A percentile compares a stretch with the other conserved stretches of the same genome.
Conservation (phyloP, 2,329 filamentous ascomycete genomes). For the Diplodia corticola region DNA sequence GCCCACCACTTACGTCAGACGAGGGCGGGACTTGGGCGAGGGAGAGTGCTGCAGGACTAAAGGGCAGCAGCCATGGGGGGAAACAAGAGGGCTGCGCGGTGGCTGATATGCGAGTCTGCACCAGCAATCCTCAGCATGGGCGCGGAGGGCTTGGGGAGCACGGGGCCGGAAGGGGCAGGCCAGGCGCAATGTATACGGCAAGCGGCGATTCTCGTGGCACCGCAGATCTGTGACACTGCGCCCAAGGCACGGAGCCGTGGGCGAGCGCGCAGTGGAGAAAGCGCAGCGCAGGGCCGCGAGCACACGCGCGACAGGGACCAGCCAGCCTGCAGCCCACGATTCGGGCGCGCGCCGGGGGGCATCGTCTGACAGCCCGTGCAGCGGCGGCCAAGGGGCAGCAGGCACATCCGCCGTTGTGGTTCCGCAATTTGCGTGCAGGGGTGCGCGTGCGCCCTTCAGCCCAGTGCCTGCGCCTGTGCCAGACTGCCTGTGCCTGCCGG, state of each 20-base stretch:
- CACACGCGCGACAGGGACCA: conserved; percentile 16
- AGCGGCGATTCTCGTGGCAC: conserved; percentile 30
- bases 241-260: conserved; percentile 18
- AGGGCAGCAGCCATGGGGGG: conserved; percentile 8
- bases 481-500: background rate
- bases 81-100: background rate
- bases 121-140: background rate
- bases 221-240: conserved; percentile 25
- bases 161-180: conserved; percentile 19
- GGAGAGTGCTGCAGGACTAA: background rate
- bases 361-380: conserved; percentile 21
- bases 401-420: conserved; percentile 19
- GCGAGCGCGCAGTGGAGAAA: conserved; percentile 12
- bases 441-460: background rate
- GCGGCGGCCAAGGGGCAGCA: conserved; percentile 3
- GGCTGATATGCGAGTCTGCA: background rate
- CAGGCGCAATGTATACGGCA: conserved; percentile 28
- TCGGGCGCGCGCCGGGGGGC: conserved; percentile 6
- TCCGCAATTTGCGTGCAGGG: conserved; percentile 19
- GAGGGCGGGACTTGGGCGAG: background rate
- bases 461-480: background rate
- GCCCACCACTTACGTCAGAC: conserved; percentile 14
- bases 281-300: conserved; percentile 6
- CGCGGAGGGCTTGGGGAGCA: conserved; percentile 4
- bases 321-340: conserved; percentile 13